Evolutionary conservation across 306 rosid genomes (phyloP).

Genomic region (Rosa multiflora): DNA sequence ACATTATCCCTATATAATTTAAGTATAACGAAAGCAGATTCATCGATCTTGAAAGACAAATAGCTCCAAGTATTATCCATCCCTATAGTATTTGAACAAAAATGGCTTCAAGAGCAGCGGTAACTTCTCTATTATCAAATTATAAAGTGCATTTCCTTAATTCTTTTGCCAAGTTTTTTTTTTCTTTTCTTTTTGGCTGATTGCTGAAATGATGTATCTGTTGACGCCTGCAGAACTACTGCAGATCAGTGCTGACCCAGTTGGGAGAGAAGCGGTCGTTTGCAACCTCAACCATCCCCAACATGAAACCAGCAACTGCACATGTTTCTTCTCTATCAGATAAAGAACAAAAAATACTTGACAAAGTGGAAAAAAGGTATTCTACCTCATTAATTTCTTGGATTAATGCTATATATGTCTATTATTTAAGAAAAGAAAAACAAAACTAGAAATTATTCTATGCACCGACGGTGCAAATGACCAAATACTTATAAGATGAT

Average conservation of each 20-base stretch:
- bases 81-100: background rate
- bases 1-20: background rate
- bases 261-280: conserved; percentile 18
- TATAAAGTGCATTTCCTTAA: background rate
- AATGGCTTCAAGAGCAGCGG: conserved; percentile 10
- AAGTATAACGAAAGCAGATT: background rate
- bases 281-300: conserved; percentile 24
- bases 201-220: background rate
- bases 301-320: conserved; percentile 2
- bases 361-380: background rate
- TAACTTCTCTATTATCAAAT: background rate
- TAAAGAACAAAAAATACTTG: background rate
- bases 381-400: background rate
- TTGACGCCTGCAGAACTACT: conserved; percentile 20
- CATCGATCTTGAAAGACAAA: background rate
- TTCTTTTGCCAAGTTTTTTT: background rate
- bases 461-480: too few species aligned
- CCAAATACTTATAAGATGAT: too few species aligned
- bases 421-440: too few species aligned
- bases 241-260: conserved; percentile 25
- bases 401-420: background rate
- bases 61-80: background rate
- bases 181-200: background rate
- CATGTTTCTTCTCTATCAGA: conserved; percentile 14
- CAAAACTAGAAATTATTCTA: too few species aligned